phyloP scores from a whole-genome alignment of 1,284 basidiomycete genomes.

The Taiwanofungus camphoratus region DNA sequence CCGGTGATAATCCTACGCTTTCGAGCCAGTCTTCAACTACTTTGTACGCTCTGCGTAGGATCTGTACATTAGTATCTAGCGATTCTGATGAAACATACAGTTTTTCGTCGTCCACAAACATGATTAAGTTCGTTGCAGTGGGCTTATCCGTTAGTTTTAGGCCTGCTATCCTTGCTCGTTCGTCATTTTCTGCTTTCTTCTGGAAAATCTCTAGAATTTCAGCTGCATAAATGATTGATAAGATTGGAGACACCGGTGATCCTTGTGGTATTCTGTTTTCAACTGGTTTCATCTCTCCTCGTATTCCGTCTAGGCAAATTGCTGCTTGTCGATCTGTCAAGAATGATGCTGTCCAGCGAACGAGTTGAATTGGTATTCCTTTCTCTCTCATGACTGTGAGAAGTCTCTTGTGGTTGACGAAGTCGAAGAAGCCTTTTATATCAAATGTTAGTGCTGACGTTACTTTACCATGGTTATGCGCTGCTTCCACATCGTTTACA shows the following conservation, averaged over 20 bases:
- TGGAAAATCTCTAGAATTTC: conserved; percentile 4
- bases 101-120: conserved; percentile 10
- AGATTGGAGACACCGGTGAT: conserved; percentile 5
- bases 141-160: conserved; percentile 1
- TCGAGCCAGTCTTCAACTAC: background rate
- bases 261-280: conserved; percentile 7
- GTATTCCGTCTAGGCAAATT: conserved; percentile 6
- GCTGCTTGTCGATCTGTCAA: conserved; percentile 1
- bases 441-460: conserved; percentile 8
- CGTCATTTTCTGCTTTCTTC: background rate
- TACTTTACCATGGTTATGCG: conserved; percentile 4
- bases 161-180: background rate
- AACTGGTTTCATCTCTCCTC: conserved; percentile 3
- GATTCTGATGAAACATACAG: background rate
- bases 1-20: background rate
- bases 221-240: conserved; percentile 7
- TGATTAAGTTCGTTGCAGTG: background rate
- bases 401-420: conserved; percentile 3
- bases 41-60: conserved; percentile 2
- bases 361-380: conserved; percentile 4
- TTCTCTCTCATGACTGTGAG: conserved; percentile 2
- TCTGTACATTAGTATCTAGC: conserved; percentile 4
- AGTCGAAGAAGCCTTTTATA: conserved; percentile 12
- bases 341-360: conserved; percentile 8
- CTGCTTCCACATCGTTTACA: conserved; percentile 5